Percentiles rank a stretch among this genome's conserved stretches.
Evolutionary conservation across 805 yeast species (phyloP).

Genomic region (Ogataea paradorogensis): DNA sequence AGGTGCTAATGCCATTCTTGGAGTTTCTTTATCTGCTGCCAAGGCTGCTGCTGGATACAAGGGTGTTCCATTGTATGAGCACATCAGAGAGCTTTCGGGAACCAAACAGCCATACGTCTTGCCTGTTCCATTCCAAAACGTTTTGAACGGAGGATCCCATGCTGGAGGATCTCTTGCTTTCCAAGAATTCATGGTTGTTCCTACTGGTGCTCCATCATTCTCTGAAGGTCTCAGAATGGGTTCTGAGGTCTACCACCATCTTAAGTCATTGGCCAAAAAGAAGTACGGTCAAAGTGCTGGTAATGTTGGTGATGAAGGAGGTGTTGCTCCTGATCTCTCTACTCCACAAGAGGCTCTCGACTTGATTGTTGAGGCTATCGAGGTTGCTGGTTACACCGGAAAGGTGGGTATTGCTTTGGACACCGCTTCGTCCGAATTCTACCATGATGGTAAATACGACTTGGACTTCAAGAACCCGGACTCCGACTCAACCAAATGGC

Average conservation of each 20-base stretch:
- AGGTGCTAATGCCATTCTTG: slow-evolving; percentile 98
- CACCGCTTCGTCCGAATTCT: slow-evolving; percentile 97
- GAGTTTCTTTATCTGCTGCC: slow-evolving; percentile 96
- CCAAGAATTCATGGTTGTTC: slow-evolving; percentile 99
- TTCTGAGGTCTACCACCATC: slow-evolving; percentile 95
- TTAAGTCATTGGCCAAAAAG: slow-evolving; percentile 90
- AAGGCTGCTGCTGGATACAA: slow-evolving; percentile 98
- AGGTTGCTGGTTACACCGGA: slow-evolving; percentile 93
- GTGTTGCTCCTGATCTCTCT: slow-evolving; percentile 97
- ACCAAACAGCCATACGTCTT: slow-evolving; percentile 82
- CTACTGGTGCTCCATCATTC: slow-evolving; percentile 86
- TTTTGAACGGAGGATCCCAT: slow-evolving; percentile 98
- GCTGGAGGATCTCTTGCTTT: slow-evolving; percentile 99
- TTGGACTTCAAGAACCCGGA: slow-evolving; percentile 97
- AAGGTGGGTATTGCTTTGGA: slow-evolving; percentile 89
- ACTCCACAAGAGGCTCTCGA: slow-evolving; percentile 97
- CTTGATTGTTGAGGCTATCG: slow-evolving; percentile 86
- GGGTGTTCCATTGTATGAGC: slow-evolving; percentile 89
- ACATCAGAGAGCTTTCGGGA: slow-evolving; percentile 77
- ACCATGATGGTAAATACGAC: slow-evolving; percentile 95
- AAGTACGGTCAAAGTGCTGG: slow-evolving; percentile 97
- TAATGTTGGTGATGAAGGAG: slow-evolving; percentile 99
- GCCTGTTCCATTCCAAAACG: slow-evolving; percentile 99
- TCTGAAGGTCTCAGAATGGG: slow-evolving; percentile 96
- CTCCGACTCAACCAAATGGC: slow-evolving; percentile 87